Evolutionary conservation across 257 asterid species (phyloP), one percentile per base, ranked within the genome.

Genomic region (Solanum neorickii): DNA sequence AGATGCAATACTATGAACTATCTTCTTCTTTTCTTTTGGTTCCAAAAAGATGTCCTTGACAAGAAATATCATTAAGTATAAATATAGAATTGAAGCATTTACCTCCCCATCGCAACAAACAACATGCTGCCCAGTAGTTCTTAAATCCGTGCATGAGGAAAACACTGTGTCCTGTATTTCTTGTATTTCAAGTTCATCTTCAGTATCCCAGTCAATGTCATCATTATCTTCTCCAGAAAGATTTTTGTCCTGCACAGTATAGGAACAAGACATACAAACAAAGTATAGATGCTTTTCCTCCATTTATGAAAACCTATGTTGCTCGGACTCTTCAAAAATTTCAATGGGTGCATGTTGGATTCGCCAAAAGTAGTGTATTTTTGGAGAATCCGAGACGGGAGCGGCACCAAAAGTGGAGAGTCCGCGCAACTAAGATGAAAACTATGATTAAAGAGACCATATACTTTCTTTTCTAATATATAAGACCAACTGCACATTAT

Each of bases 181-280:
- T 15, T 88, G 88, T 46, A 91, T 87, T 74, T 91, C 93, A 4
- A 87, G 29, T 35, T 91, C 93, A 62, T 91, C 93, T 21, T 89
- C 93, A n/a, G 93, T 89, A 87, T 88, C 86, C 93, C 93, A 89
- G 87, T 89, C 91, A 49, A 91, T 35, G 82, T 5, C 83, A 59
- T 88, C 91, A 83, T 83, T 85, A 56, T 89, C 91, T 49, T 82
- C 88, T 10, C 85, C 92, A 59, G 88, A 87, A 37, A 39, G 83
- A 59, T 82, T 87, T 31, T 35, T 83, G 37, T 86, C 90, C 93
- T 91, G 87, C 83, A 87, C 3, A 59, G 42, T 39, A 47, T 47
- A 16, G 66, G 29, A 27, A 10, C 84, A 78, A 25, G 41, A 46
- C 56, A 46, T 25, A 15, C 84, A 78, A 44, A 78, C 25, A 27